Evolutionary conservation across 2,329 filamentous ascomycete species (phyloP), one percentile per base, ranked within the genome.

Genomic region (Fusarium scirpi): DNA sequence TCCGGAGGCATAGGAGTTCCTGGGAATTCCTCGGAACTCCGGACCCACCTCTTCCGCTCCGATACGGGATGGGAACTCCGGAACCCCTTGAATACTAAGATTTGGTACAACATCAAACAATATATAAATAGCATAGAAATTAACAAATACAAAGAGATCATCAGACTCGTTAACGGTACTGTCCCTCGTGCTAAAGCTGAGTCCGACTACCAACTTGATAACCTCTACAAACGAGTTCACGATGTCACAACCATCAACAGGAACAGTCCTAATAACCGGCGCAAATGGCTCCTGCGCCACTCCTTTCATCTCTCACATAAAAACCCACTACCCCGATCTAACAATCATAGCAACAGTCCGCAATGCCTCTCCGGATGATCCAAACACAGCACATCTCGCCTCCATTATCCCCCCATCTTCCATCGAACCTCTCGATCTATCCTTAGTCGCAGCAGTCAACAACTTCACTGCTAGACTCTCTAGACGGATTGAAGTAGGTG

Each of bases 211-310:
- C 8, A 9, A 27, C 11, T 6, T 10, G 7, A 25, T 6, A 20
- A 47, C 12, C 1, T 8, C 27, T 16, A n/a, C 9, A 5, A 32
- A 7, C 16, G 6, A 43, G 13, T 6, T 29, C 9, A 30, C 16
- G 12, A 46, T 16, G 30, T n/a, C 18, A 18, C 11, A 20, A 11
- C 49, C 11, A 5, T 80, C 80, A 78, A 22, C 67, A 5, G 78
- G 77, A 45, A 80, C 79, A 0, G 73, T 82, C 30, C 67, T 82
- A 25, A 63, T 82, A 38, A 82, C 80, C 0, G 79, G 78, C 1
- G 80, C 79, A 22, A 82, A 82, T 58, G 80, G 81, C 44, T 82
- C 81, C 15, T 58, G 71, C 0, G 74, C 65, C 8, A 32, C 67
- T 0, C 56, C 44, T 3, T 74, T 71, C 8, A 53, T 74, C 43